Evolutionary conservation across 2,329 filamentous ascomycete species (phyloP).

Genomic region (Fusarium sp.): DNA sequence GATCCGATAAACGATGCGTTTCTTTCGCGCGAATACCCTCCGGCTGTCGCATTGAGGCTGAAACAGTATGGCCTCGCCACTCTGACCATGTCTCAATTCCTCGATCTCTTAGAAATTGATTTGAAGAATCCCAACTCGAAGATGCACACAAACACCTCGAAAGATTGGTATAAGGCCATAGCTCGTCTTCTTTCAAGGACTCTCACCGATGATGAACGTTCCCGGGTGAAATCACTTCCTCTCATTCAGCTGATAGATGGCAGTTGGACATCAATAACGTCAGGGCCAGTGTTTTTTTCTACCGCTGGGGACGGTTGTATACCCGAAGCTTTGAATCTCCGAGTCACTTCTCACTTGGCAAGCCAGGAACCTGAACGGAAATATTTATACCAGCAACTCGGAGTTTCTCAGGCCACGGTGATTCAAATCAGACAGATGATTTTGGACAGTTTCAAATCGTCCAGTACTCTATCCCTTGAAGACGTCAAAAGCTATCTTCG

Average conservation of each 20-base stretch:
- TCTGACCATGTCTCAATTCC: neutral
- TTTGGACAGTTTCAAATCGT: neutral
- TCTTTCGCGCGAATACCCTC: neutral
- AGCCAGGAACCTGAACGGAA: neutral
- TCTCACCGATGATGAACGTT: neutral
- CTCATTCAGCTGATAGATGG: neutral
- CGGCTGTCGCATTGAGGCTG: neutral
- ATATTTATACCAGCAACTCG: neutral
- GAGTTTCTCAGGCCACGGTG: neutral
- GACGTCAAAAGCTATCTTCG: neutral
- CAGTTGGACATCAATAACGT: neutral
- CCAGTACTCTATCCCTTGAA: neutral
- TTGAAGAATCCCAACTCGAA: neutral
- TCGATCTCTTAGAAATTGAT: neutral
- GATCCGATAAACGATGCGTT: neutral
- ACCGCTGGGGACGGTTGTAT: neutral
- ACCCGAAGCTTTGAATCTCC: neutral
- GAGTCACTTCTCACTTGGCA: no score
- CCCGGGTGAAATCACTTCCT: neutral
- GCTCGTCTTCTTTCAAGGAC: neutral
- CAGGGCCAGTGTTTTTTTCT: neutral
- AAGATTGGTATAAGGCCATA: neutral
- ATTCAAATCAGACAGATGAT: neutral
- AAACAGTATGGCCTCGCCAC: neutral
- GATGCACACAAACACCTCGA: neutral